Evolutionary conservation across 495 filamentous ascomycete genomes (phyloP).

Genomic region (Hyphodiscus hymeniophilus): DNA sequence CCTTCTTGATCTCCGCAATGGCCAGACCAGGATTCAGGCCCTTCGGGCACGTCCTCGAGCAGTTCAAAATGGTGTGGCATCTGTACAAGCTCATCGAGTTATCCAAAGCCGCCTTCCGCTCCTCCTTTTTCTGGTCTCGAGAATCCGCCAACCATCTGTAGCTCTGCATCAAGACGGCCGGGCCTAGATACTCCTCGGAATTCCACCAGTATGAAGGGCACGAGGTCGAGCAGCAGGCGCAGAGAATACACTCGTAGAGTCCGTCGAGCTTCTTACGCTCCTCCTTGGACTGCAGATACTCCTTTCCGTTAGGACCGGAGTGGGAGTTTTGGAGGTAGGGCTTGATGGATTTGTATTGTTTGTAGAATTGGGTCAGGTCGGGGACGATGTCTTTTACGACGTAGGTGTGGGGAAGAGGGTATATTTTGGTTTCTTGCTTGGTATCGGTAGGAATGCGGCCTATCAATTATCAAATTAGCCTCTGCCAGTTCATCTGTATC

Average conservation of each 20-base stretch:
- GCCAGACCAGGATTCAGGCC: constrained; percentile 90
- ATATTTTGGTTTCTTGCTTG: constrained; percentile 79
- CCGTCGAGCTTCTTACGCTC: constrained; percentile 96
- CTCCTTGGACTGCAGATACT: constrained; percentile 79
- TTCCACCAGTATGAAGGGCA: constrained; percentile 99
- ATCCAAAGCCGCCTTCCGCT: constrained; percentile 85
- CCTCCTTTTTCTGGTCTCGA: constrained; percentile 76
- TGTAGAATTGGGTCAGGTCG: constrained; percentile 97
- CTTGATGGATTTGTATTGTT: constrained; percentile 99
- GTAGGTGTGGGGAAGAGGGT: constrained; percentile 97
- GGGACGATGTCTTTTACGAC: constrained; percentile 98
- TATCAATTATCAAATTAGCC: constrained; percentile 27
- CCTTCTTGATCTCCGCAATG: constrained; percentile 98
- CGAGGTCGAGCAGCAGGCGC: constrained; percentile 97
- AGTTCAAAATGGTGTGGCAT: constrained; percentile 99
- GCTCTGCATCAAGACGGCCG: constrained; percentile 89
- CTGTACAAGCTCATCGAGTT: constrained; percentile 98
- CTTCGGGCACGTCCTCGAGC: constrained; percentile 94
- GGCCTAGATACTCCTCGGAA: constrained; percentile 93
- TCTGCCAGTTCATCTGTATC: neutral
- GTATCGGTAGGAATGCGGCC: constrained; percentile 90
- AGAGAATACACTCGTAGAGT: constrained; percentile 98
- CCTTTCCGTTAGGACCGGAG: constrained; percentile 68
- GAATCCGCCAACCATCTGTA: constrained; percentile 95
- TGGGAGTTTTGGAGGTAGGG: constrained; percentile 90